Evolutionary conservation across 805 yeast genomes (phyloP).

Genomic region (Alloascoidea hylecoeti): DNA sequence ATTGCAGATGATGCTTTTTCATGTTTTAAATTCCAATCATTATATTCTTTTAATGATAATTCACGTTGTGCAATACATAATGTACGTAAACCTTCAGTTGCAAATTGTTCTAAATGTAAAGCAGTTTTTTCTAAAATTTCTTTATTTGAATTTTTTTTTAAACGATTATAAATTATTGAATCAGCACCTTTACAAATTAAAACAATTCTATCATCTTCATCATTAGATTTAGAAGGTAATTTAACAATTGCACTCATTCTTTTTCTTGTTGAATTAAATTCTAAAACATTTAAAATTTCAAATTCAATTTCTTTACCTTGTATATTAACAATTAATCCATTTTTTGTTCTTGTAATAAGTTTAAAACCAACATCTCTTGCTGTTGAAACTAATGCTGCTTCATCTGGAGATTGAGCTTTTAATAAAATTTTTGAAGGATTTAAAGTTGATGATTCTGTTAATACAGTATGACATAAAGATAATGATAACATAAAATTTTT

Average conservation of each 20-base stretch:
- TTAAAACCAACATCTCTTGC: slow-evolving; percentile 68
- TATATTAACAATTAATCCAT: slow-evolving; percentile 39
- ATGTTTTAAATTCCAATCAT: slow-evolving; percentile 48
- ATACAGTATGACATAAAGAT: slow-evolving; percentile 69
- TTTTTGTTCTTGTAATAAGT: slow-evolving; percentile 51
- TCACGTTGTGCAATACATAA: slow-evolving; percentile 67
- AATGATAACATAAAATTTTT: slow-evolving; percentile 63
- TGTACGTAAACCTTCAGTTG: slow-evolving; percentile 75
- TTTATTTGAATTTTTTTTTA: slow-evolving; percentile 30
- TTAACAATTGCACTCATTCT: slow-evolving; percentile 78
- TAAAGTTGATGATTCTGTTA: no score
- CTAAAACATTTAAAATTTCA: slow-evolving; percentile 56
- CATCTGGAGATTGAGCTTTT: slow-evolving; percentile 80
- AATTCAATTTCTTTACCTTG: slow-evolving; percentile 63
- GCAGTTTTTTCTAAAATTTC: slow-evolving; percentile 49
- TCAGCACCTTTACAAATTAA: slow-evolving; percentile 80
- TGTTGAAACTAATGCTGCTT: slow-evolving; percentile 73
- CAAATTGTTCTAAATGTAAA: slow-evolving; percentile 59
- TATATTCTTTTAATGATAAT: slow-evolving; percentile 45
- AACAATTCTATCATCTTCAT: slow-evolving; percentile 33
- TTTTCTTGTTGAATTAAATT: slow-evolving; percentile 75
- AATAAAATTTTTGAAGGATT: slow-evolving; percentile 28
- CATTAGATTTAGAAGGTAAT: slow-evolving; percentile 10
- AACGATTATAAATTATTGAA: slow-evolving; percentile 59
- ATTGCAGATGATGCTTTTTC: slow-evolving; percentile 52